Evolutionary conservation across 225 moss, liverwort and hornwort genomes (phyloP).

Genomic region (Thuidium tamariscinum): DNA sequence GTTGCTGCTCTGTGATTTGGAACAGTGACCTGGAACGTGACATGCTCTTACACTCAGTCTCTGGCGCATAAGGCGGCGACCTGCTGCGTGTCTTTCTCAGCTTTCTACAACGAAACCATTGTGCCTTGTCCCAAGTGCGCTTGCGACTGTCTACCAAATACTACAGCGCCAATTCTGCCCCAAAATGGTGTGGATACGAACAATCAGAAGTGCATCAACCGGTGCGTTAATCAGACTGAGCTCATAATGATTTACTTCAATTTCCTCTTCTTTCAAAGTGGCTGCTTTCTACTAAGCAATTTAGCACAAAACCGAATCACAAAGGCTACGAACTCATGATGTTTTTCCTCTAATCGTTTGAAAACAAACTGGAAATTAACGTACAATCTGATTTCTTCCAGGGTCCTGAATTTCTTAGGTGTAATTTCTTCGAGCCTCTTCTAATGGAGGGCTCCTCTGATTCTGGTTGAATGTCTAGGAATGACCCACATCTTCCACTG

Average conservation of each 20-base stretch:
- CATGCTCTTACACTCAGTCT: conserved; percentile 33
- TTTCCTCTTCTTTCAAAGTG: not conserved
- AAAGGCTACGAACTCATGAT: not conserved
- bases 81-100: conserved; percentile 54
- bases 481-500: conserved; percentile 27
- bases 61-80: conserved; percentile 24
- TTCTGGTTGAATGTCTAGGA: not conserved
- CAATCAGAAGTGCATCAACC: conserved; percentile 31
- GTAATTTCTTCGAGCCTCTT: not conserved
- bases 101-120: conserved; percentile 51
- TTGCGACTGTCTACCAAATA: conserved; percentile 27
- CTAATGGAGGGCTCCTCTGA: not conserved
- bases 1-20: not conserved
- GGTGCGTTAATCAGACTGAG: not conserved
- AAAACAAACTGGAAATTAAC: not conserved
- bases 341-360: not conserved
- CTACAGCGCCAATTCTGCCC: conserved; percentile 7
- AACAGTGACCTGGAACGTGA: conserved; percentile 55
- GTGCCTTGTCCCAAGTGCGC: conserved; percentile 36
- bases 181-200: conserved; percentile 30
- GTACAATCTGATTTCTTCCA: not conserved
- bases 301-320: not conserved
- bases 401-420: not conserved
- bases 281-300: not conserved
- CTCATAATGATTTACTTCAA: not conserved